Base-by-base conservation (phyloP, 202 grass and related monocot genomes). In the Hordeum pubiflorum region DNA sequence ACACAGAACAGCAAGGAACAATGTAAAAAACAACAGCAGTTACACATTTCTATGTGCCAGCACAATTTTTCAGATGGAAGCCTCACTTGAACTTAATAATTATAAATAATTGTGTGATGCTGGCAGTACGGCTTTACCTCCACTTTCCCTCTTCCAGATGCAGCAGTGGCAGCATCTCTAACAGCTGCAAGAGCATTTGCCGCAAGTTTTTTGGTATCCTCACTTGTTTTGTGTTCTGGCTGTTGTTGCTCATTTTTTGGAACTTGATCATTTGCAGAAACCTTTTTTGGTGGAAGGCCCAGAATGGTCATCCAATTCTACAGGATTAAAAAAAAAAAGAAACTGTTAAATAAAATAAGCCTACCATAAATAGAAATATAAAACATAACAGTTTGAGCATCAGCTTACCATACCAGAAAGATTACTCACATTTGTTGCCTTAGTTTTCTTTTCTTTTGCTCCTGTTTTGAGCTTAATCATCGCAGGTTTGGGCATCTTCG, bases 301-400 rank as follows among this genome's bases (percentile, higher is more conserved):
- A 96, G 81, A 84, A 75, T 14, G 15, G 83, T 69, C 92, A 93
- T 96, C 96, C 92, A 99, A 83, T 93, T 87, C 96, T 99, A 82
- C 20, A 78, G 18, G 58, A 80, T 32, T 18, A 34, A 69, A 58
- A 76, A 26, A 76, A 26, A 79, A 82, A 27, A 0, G 50, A 40
- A 29, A 39, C 4, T 31, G n/a, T 20, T 5, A 11, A 74, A 29
- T 29, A 29, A 2, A 67, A 81, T 58, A 67, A 66, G 17, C 3
- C 31, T 22, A 26, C 37, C 40, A 15, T 11, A 20, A 31, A 56
- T 14, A 58, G 2, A 46, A 43, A 65, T 4, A 43, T 43, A 34
- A 57, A 5, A 46, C 31, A 44, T 34, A 54, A 54, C 44, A 61
- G 58, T 27, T 48, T 18, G 11, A 26, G 33, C 27, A 67, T 61